phyloP scores from a whole-genome alignment of 768 basidiomycete species.

The Imleria badia region DNA sequence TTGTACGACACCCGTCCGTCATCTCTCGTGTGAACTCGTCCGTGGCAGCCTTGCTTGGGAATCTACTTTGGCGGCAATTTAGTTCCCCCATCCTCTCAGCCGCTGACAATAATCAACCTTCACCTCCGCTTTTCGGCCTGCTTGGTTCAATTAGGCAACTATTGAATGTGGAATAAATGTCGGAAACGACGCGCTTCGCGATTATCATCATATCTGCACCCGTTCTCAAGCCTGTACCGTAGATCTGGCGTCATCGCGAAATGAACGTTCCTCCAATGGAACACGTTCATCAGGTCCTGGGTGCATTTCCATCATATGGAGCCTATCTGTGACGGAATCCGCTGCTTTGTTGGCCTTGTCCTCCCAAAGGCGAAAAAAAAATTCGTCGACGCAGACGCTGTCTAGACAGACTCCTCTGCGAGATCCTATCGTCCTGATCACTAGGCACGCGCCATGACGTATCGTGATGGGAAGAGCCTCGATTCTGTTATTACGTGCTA shows the following conservation, averaged over 20 bases:
- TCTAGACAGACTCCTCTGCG: background rate
- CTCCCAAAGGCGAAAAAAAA: conserved; percentile 5
- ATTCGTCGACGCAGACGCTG: conserved; percentile 3
- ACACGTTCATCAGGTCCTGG: conserved; percentile 10
- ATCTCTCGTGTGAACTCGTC: conserved; percentile 19
- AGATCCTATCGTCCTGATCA: conserved; percentile 3
- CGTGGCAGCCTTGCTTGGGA: conserved; percentile 19
- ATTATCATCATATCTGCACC: conserved; percentile 15
- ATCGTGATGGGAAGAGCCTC: background rate
- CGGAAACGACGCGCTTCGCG: conserved; percentile 14
- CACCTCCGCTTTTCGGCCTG: conserved; percentile 9
- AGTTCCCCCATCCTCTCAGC: conserved; percentile 12
- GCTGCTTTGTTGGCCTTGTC: conserved; percentile 7
- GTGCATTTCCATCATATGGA: conserved; percentile 15
- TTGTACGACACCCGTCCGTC: conserved; percentile 1
- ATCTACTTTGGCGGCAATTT: conserved; percentile 8
- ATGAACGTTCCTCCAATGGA: conserved; percentile 15
- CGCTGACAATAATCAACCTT: conserved; percentile 3
- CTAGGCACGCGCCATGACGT: conserved; percentile 10
- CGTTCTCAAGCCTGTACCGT: conserved; percentile 17
- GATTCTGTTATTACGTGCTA: conserved; percentile 10
- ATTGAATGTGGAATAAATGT: conserved; percentile 2
- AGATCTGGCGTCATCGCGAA: conserved; percentile 17
- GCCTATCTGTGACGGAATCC: conserved; percentile 6
- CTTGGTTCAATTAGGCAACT: conserved; percentile 15